Base-by-base conservation (phyloP, 495 filamentous ascomycete species). In the Beverwykella pulmonaria region DNA sequence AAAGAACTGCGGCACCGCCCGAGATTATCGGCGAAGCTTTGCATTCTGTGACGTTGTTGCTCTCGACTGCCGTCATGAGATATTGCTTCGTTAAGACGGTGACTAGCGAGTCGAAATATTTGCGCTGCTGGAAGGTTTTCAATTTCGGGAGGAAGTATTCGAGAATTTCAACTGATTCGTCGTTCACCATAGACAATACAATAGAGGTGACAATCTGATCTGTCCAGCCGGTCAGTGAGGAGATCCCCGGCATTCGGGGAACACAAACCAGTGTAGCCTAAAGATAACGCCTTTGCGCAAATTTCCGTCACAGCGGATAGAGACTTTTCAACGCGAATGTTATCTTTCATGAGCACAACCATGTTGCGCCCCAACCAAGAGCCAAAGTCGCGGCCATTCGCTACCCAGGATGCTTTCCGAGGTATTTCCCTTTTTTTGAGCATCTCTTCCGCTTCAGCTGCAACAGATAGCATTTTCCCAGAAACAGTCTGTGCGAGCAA, bases 291-390 rank as follows among this genome's bases (percentile, higher is more conserved):
- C 68, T 88, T 89, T 10, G 82, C 81, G 34, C 88, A 80, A 12
- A 72, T 29, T 19, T 66, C 52, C n/a, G 48, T 29, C 9, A 65
- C 27, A 30, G 54, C 65, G 63, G 84, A 87, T 79, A 80, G 81
- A 1, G 64, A 75, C 23, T 75, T 75, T 30, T 82, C 79, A 27
- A 84, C 76, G 25, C 79, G 69, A 3, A 63, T 59, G 22, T 75
- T 62, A 15, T 80, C 75, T 41, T 75, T 75, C 26, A 78, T 75
- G 77, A 88, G 83, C 22, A 77, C 59, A 15, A 80, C 80, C 44
- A 93, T 80, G 69, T 87, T 91, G n/a, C 46, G 60, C n/a, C 88
- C 92, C 14, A 97, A 75, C 94, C 95, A 98, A 4, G 75, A 69
- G 9, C 83, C 79, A 79, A 89, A 98, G 10, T 81, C 67, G 47